Base-by-base conservation (phyloP, 2,329 filamentous ascomycete genomes). In the Fusarium cyanostomum region DNA sequence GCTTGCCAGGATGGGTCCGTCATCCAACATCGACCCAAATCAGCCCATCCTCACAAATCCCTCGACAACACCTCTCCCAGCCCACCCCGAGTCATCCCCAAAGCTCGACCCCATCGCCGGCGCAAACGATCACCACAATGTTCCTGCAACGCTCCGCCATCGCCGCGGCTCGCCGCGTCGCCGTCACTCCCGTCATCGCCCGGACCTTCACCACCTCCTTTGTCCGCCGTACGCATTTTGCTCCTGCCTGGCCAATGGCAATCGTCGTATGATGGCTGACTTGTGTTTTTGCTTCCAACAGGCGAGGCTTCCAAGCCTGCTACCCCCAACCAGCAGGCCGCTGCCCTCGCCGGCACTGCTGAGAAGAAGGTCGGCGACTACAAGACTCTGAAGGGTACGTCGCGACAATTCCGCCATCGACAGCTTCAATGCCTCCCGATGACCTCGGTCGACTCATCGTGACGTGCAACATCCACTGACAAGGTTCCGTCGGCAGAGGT, bases 131-230 rank as follows among this genome's bases (percentile, higher is more conserved):
- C 43, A 56, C 58, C 56, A 66, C 73, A 77, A 75, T 89, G 87
- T 86, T 89, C 71, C 75, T 89, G 75, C 84, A 87, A 82, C 87
- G 87, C 75, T 82, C 86, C 74, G 86, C 82, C 75, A 73, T 86
- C 68, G 79, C 83, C 70, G 85, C 81, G 74, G 86, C 85, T 73
- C 86, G 87, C 76, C 85, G 87, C 68, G 77, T 73, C 61, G 86
- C 82, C 60, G 81, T 82, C 73, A 79, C 73, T 52, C 84, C 86
- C 67, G 78, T 79, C 65, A 77, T 83, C 74, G 81, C 82, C 72
- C 86, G 87, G 77, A 82, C 79, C 78, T 87, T 89, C 75, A 78
- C 83, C 68, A 87, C 82, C 74, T 84, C 86, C 63, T 78, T 86
- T 69, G 77, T 84, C 74, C 86, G 86, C 79, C 82, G 87, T 89